Conservation (phyloP, 2,329 filamentous ascomycete species). For the Talaromyces verruculosus region DNA sequence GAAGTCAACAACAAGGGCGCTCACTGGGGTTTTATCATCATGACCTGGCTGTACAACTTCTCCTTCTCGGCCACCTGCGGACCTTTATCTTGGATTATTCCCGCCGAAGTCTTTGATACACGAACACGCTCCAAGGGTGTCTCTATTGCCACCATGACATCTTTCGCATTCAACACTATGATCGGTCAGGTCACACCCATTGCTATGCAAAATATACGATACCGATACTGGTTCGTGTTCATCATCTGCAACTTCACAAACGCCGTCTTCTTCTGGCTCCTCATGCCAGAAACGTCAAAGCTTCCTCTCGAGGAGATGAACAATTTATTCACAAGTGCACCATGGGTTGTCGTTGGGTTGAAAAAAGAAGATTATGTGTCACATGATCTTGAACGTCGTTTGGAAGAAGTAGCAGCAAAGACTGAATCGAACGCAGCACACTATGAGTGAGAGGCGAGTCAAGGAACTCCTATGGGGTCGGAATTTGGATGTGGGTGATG, state of each 20-base stretch:
- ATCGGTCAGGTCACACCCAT: conserved; percentile 68
- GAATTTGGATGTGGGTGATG: background rate
- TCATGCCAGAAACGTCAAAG: conserved; percentile 66
- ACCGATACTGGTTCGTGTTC: conserved; percentile 61
- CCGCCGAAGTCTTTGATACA: conserved; percentile 74
- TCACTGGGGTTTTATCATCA: conserved; percentile 71
- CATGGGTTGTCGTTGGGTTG: conserved; percentile 61
- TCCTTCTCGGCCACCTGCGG: conserved; percentile 70
- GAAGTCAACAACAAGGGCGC: conserved; percentile 53
- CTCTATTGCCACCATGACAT: conserved; percentile 69
- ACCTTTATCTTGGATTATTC: conserved; percentile 61
- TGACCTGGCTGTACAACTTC: conserved; percentile 80
- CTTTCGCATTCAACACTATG: conserved; percentile 75
- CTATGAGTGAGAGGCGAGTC: conserved; percentile 22
- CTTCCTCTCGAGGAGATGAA: conserved; percentile 68
- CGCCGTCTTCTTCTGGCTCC: conserved; percentile 65
- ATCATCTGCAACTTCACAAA: conserved; percentile 68
- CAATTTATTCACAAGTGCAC: conserved; percentile 64
- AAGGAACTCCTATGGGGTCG: background rate
- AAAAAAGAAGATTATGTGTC: conserved; percentile 54
- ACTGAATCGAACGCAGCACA: conserved; percentile 25
- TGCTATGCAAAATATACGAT: conserved; percentile 57
- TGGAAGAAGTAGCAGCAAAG: conserved; percentile 60
- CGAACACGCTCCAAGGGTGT: conserved; percentile 73
- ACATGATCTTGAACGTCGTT: conserved; percentile 60